Base-by-base conservation (phyloP, 2,329 filamentous ascomycete species). In the Penicillium vulpinum region DNA sequence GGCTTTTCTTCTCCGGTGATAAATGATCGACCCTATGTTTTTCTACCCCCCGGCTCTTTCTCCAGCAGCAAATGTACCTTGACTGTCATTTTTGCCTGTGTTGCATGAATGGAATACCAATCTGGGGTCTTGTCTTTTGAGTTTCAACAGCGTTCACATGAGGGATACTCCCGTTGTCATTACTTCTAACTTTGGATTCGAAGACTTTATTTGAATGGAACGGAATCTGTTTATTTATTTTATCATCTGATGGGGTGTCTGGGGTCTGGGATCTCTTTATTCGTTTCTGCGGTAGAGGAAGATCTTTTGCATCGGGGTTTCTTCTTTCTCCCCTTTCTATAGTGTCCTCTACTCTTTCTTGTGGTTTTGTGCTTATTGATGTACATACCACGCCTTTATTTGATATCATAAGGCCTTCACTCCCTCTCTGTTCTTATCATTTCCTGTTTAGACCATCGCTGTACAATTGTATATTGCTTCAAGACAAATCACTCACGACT, bases 1-100 rank as follows among this genome's bases (percentile, higher is more conserved):
- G 15, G 31, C 35, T 60, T 57, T 31, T 56, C 39, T 54, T 54
- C 43, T 52, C 47, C 39, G 44, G 21, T 64, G 62, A 65, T 60
- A 59, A 64, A 57, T 64, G 62, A 65, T 60, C 57, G 62, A 57
- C 51, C 53, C 51, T 39, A n/a, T 56, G 36, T 57, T 36, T 53
- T 50, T 38, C 41, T 51, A 41, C 40, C 56, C 39, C 56, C 31
- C 24, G 7, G 39, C 53, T 52, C 44, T 60, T 62, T 28, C 51
- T 38, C 40, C 29, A 51, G 44, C 41, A 47, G 52, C 59, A 59
- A 56, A 54, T 66, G 57, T 61, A 58, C 61, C 54, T 48, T 59
- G 61, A 56, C 57, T 36, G 57, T 59, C 57, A 51, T 59, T 58
- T 51, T 54, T 11, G 29, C 39, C 33, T 51, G 33, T 39, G 47